These are phyloP conservation scores for Sporopachydermia cereana DNA, from an alignment of 1,139 yeast species.

Conservation along the genomic window DNA sequence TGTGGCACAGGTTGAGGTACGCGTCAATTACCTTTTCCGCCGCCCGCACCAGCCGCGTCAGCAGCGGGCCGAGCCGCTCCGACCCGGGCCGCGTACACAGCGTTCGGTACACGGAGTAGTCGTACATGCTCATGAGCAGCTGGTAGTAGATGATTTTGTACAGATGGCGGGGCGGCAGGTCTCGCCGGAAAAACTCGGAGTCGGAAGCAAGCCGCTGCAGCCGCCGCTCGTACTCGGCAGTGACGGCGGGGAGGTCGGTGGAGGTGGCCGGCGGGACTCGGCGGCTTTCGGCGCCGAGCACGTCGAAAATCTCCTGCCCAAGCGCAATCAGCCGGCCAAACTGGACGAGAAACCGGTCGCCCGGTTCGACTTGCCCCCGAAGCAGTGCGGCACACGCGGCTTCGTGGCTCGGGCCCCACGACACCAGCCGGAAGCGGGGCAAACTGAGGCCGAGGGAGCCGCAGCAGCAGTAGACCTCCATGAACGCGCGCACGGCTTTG, in stretches of 20 bases:
- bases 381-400: conserved; percentile 20
- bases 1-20: conserved; percentile 31
- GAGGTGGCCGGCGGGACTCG: conserved; percentile 9
- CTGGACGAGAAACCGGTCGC: conserved; percentile 30
- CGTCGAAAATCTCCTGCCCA: conserved; percentile 5
- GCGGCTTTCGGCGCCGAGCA: conserved; percentile 12
- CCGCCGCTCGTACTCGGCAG: conserved; percentile 16
- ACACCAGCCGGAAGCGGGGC: conserved; percentile 36
- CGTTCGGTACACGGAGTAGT: conserved; percentile 7
- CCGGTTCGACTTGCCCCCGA: conserved; percentile 14
- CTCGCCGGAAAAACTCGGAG: not conserved
- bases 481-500: conserved; percentile 30
- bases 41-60: conserved; percentile 30
- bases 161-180: not conserved
- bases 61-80: conserved; percentile 14
- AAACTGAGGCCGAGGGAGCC: conserved; percentile 39
- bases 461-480: conserved; percentile 38
- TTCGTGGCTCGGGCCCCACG: conserved; percentile 36
- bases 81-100: not conserved
- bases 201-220: not conserved
- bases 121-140: conserved; percentile 6
- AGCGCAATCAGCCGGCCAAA: conserved; percentile 28
- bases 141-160: conserved; percentile 5
- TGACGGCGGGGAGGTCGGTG: conserved; percentile 8
- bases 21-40: conserved; percentile 35